Conservation (phyloP, 2,329 filamentous ascomycete genomes). For the Diaporthe destruens region DNA sequence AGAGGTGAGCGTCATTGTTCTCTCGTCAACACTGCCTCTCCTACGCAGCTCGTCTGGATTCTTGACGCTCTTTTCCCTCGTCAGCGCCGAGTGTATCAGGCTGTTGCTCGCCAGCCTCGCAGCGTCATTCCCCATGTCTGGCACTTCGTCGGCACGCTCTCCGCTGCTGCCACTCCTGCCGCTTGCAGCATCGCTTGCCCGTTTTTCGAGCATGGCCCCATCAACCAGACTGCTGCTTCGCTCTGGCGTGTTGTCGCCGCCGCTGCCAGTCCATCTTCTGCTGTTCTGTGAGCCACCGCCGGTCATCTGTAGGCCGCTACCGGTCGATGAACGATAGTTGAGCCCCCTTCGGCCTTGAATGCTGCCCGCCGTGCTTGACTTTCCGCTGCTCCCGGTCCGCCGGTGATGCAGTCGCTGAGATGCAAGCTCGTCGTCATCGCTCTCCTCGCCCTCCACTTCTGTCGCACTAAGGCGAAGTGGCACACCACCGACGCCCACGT, state of each 20-base stretch:
- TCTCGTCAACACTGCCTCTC: slow-evolving; percentile 86
- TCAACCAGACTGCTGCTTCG: slow-evolving; percentile 65
- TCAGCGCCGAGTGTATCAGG: slow-evolving; percentile 67
- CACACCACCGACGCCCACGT: slow-evolving; percentile 81
- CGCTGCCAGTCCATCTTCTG: slow-evolving; percentile 39
- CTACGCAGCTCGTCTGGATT: slow-evolving; percentile 79
- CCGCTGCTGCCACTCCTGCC: slow-evolving; percentile 68
- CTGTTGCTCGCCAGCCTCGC: slow-evolving; percentile 70
- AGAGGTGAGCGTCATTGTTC: slow-evolving; percentile 79
- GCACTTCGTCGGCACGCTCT: slow-evolving; percentile 72
- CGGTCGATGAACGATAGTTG: slow-evolving; percentile 63
- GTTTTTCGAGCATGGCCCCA: slow-evolving; percentile 53
- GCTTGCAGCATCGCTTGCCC: slow-evolving; percentile 58
- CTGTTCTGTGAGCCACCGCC: slow-evolving; percentile 42
- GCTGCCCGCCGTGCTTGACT: slow-evolving; percentile 72
- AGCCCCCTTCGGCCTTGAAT: slow-evolving; percentile 58
- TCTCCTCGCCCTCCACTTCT: slow-evolving; percentile 91
- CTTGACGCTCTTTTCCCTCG: slow-evolving; percentile 75
- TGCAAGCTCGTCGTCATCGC: slow-evolving; percentile 76
- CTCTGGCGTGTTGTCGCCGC: slow-evolving; percentile 63
- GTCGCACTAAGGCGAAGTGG: slow-evolving; percentile 94
- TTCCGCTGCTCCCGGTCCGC: slow-evolving; percentile 80
- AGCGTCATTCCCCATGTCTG: slow-evolving; percentile 62
- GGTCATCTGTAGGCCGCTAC: slow-evolving; percentile 41
- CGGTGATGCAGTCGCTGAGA: slow-evolving; percentile 71